A percentile compares a stretch with the other conserved stretches of the same genome.
Conservation (phyloP, 2,329 filamentous ascomycete genomes). For the Alternaria ventricosa region DNA sequence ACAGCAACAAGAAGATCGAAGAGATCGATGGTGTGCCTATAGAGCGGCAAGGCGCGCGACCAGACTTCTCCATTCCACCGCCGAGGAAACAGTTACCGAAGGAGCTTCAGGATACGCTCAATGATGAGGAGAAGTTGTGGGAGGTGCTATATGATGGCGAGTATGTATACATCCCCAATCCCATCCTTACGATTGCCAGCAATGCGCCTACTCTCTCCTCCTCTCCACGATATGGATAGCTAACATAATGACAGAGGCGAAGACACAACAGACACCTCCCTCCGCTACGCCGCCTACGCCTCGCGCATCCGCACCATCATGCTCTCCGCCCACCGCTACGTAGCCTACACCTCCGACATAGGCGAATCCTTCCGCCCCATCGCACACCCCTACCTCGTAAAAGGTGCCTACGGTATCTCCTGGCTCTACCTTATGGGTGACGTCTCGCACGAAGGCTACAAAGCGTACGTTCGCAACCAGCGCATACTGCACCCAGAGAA, state of each 20-base stretch:
- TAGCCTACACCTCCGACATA: constrained; percentile 95
- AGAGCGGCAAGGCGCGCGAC: constrained; percentile 52
- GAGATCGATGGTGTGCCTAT: constrained; percentile 49
- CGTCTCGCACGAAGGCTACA: constrained; percentile 92
- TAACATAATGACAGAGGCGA: constrained; percentile 60
- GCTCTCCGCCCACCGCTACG: constrained; percentile 89
- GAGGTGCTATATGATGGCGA: constrained; percentile 79
- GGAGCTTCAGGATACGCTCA: constrained; percentile 62
- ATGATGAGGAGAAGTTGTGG: constrained; percentile 74
- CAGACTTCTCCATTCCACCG: constrained; percentile 57
- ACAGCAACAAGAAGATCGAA: constrained; percentile 33
- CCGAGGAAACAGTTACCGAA: constrained; percentile 60
- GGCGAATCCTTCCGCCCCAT: constrained; percentile 95
- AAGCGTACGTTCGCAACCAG: constrained; percentile 89
- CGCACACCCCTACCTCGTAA: constrained; percentile 82
- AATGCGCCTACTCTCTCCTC: neutral
- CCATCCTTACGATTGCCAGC: neutral
- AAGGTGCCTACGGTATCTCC: constrained; percentile 84
- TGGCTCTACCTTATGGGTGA: constrained; percentile 94
- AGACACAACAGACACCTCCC: constrained; percentile 81
- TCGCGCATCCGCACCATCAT: constrained; percentile 85
- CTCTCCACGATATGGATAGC: neutral
- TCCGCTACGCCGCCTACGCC: constrained; percentile 94
- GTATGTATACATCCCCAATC: constrained; percentile 58
- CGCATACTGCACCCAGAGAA: constrained; percentile 72